Conservation (phyloP, 805 yeast species). For the Candida argentea region DNA sequence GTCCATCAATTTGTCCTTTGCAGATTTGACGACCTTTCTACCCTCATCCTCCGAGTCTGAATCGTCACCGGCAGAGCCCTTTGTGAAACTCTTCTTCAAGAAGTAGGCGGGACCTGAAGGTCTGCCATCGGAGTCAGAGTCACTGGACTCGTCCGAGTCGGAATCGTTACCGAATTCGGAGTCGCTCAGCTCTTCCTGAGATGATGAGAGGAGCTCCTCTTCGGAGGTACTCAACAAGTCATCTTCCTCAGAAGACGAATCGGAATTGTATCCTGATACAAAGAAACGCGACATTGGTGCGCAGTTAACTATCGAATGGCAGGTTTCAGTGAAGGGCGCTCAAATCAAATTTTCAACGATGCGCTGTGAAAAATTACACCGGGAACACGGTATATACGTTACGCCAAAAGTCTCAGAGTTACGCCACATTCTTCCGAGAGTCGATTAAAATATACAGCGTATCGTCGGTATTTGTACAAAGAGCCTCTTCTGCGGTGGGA, state of each 20-base stretch:
- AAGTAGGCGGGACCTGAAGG: conserved; percentile 46
- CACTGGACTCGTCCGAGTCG: conserved; percentile 15
- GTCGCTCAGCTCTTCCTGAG: conserved; percentile 32
- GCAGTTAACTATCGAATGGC: conserved; percentile 1
- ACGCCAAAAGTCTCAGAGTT: too few species aligned
- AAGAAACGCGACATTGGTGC: conserved; percentile 83
- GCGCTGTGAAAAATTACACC: conserved; percentile 6
- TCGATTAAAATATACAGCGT: conserved; percentile 6
- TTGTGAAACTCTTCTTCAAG: conserved; percentile 39
- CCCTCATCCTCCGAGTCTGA: conserved; percentile 55
- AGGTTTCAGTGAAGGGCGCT: conserved; percentile 1
- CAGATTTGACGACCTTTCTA: conserved; percentile 81
- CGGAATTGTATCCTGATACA: conserved; percentile 49
- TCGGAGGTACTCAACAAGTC: conserved; percentile 44
- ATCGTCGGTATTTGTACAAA: too few species aligned
- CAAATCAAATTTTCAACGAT: conserved; percentile 19
- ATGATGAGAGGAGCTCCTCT: conserved; percentile 47
- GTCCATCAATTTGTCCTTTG: conserved; percentile 85
- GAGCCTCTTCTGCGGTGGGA: too few species aligned
- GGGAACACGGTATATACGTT: conserved; percentile 5
- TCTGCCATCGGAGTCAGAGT: conserved; percentile 24
- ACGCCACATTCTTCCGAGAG: conserved; percentile 4
- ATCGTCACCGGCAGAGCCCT: conserved; percentile 31
- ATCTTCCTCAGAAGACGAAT: conserved; percentile 43
- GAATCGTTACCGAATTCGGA: conserved; percentile 45